Percentiles rank a stretch among this genome's conserved stretches.
These are phyloP conservation scores for Leccinum uliginosum DNA, from an alignment of 768 basidiomycete species.

Conservation along the genomic window DNA sequence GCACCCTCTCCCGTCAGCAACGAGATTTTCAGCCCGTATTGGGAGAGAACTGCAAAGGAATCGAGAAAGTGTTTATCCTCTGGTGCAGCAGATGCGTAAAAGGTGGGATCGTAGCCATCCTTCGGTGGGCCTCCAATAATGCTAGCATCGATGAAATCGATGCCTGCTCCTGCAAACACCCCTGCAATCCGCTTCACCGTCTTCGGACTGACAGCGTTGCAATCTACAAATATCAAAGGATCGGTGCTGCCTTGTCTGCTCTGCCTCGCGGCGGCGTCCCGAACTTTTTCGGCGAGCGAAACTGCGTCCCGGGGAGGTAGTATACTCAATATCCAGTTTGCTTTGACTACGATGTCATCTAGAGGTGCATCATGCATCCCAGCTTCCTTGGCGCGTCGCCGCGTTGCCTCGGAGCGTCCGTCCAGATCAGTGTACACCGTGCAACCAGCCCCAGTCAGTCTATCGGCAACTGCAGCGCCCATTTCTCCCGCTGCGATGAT, in stretches of 20 bases:
- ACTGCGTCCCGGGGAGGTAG: conserved; percentile 53
- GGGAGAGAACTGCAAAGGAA: conserved; percentile 37
- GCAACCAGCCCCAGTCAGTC: conserved; percentile 43
- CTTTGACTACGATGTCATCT: conserved; percentile 32
- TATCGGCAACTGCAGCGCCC: conserved; percentile 53
- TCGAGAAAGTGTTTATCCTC: conserved; percentile 32
- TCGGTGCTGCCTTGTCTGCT: not conserved
- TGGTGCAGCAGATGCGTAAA: conserved; percentile 47
- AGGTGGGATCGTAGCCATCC: conserved; percentile 45
- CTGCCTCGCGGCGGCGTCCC: conserved; percentile 1
- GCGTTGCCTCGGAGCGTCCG: conserved; percentile 48
- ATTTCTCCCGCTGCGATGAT: conserved; percentile 56
- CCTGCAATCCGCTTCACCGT: conserved; percentile 45
- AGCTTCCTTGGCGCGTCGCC: conserved; percentile 44
- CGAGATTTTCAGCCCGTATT: conserved; percentile 44
- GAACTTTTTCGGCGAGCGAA: conserved; percentile 37
- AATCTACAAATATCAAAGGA: conserved; percentile 45
- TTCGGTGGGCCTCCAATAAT: conserved; percentile 57
- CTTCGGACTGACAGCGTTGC: conserved; percentile 54
- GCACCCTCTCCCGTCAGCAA: conserved; percentile 43
- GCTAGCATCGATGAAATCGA: conserved; percentile 49
- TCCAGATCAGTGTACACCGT: conserved; percentile 53
- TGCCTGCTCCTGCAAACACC: conserved; percentile 37
- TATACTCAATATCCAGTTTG: conserved; percentile 51
- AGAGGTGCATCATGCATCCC: conserved; percentile 45